Conservation (phyloP, 371 early-diverging fungal species). For the Mucor saturninus region DNA sequence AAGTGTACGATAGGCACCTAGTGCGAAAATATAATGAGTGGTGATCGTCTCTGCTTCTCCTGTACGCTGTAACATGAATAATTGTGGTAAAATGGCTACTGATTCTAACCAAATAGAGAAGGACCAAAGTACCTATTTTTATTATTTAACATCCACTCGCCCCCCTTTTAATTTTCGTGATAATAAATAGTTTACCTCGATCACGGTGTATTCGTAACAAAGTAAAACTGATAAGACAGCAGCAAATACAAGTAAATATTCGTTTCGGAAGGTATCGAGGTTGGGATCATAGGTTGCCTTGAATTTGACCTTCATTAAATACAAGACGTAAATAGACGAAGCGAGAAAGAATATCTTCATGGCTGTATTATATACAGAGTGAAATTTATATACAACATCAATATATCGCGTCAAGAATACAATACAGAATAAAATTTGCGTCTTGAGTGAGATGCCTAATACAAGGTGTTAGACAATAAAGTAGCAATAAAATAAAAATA, state of each 20-base stretch:
- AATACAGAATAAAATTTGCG: conserved; percentile 90
- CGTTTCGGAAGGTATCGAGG: conserved; percentile 91
- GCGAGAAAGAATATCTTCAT: conserved; percentile 97
- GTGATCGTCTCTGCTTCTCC: conserved; percentile 99
- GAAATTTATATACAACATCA: conserved; percentile 81
- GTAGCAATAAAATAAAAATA: neutral
- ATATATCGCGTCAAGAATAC: conserved; percentile 96
- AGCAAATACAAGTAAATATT: conserved; percentile 73
- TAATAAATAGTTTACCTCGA: conserved; percentile 60
- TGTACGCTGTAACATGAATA: conserved; percentile 95
- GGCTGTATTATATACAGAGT: conserved; percentile 89
- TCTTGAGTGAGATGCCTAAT: conserved; percentile 95
- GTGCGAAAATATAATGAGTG: conserved; percentile 95
- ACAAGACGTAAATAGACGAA: conserved; percentile 85
- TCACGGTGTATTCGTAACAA: conserved; percentile 71
- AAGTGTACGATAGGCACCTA: conserved; percentile 96
- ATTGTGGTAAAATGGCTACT: conserved; percentile 99
- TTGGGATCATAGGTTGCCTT: conserved; percentile 92
- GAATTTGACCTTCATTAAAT: conserved; percentile 86
- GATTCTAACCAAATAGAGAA: conserved; percentile 98
- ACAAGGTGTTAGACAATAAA: neutral
- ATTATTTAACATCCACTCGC: neutral
- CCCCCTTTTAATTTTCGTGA: neutral
- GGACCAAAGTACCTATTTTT: conserved; percentile 81
- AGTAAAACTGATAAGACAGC: conserved; percentile 74